These are phyloP conservation scores for Nakataea oryzae DNA, from an alignment of 2,329 filamentous ascomycete genomes.

Conservation along the genomic window DNA sequence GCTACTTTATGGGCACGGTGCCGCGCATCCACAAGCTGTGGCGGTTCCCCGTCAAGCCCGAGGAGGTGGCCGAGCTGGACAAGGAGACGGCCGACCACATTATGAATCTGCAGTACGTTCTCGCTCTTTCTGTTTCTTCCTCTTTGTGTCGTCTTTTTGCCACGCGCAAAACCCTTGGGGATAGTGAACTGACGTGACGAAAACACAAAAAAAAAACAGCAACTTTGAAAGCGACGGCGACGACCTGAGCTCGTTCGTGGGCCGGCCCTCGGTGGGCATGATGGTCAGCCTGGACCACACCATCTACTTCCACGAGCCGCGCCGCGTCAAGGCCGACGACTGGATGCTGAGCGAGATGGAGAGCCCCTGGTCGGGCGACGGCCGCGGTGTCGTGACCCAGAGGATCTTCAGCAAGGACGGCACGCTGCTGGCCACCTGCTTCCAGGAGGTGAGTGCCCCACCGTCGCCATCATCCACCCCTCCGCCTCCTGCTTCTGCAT, in stretches of 20 bases:
- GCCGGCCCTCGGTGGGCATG: slow-evolving; percentile 52
- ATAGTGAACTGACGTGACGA: no score
- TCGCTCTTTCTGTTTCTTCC: neutral
- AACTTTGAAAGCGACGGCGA: slow-evolving; percentile 1
- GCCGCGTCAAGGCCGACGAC: slow-evolving; percentile 49
- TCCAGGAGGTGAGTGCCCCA: slow-evolving; percentile 58
- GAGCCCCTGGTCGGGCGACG: slow-evolving; percentile 71
- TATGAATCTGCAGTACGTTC: slow-evolving; percentile 18
- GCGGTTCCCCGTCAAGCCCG: slow-evolving; percentile 50
- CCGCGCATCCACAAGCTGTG: slow-evolving; percentile 71
- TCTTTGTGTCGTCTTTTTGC: neutral
- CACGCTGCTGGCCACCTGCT: slow-evolving; percentile 64
- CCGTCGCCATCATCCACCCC: no score
- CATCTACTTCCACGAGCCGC: slow-evolving; percentile 57
- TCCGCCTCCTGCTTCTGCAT: neutral
- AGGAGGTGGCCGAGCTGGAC: slow-evolving; percentile 36
- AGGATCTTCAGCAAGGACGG: slow-evolving; percentile 63
- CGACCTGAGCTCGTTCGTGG: neutral
- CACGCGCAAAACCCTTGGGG: no score
- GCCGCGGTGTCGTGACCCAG: slow-evolving; percentile 65
- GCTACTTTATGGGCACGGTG: slow-evolving; percentile 87
- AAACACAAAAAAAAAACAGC: neutral
- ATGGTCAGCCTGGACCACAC: slow-evolving; percentile 72
- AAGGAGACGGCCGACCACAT: slow-evolving; percentile 24
- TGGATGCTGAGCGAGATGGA: slow-evolving; percentile 77